Evolutionary conservation across 495 filamentous ascomycete genomes (phyloP).

Genomic region (Hypoxylon perforatum): DNA sequence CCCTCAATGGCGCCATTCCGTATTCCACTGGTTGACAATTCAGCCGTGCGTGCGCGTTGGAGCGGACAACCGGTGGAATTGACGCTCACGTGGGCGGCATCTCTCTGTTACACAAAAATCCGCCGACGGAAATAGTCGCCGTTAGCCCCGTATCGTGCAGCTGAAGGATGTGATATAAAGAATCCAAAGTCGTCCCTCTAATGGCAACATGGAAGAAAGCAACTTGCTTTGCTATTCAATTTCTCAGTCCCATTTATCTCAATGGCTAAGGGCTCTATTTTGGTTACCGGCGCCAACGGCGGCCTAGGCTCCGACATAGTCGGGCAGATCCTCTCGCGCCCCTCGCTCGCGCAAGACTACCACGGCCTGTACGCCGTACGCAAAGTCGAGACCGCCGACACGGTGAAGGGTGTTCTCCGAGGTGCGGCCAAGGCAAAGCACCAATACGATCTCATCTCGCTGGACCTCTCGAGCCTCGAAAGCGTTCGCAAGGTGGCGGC

Average conservation of each 20-base stretch:
- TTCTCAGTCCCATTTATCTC: not conserved
- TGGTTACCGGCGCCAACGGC: slow-evolving; percentile 67
- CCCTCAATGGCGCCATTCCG: no score
- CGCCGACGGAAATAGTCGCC: no score
- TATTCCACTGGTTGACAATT: no score
- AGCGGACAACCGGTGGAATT: not conserved
- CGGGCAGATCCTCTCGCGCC: slow-evolving; percentile 55
- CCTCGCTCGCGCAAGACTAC: slow-evolving; percentile 49
- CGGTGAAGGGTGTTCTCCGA: slow-evolving; percentile 44
- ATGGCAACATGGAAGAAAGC: not conserved
- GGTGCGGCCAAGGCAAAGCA: slow-evolving; percentile 42
- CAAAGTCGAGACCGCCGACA: slow-evolving; percentile 50
- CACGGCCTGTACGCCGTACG: slow-evolving; percentile 55
- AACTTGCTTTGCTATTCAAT: not conserved
- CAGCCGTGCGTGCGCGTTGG: no score
- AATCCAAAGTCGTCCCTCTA: not conserved
- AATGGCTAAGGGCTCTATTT: slow-evolving; percentile 55
- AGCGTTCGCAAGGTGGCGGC: slow-evolving; percentile 53
- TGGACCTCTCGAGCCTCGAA: slow-evolving; percentile 56
- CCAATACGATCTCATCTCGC: slow-evolving; percentile 52
- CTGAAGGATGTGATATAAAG: slow-evolving; percentile 7
- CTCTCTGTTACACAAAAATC: no score
- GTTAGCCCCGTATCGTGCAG: not conserved
- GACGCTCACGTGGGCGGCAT: slow-evolving; percentile 23
- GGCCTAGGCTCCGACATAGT: slow-evolving; percentile 60